These are phyloP conservation scores for Starmerella cellae DNA, from an alignment of 805 yeast species.

Conservation along the genomic window DNA sequence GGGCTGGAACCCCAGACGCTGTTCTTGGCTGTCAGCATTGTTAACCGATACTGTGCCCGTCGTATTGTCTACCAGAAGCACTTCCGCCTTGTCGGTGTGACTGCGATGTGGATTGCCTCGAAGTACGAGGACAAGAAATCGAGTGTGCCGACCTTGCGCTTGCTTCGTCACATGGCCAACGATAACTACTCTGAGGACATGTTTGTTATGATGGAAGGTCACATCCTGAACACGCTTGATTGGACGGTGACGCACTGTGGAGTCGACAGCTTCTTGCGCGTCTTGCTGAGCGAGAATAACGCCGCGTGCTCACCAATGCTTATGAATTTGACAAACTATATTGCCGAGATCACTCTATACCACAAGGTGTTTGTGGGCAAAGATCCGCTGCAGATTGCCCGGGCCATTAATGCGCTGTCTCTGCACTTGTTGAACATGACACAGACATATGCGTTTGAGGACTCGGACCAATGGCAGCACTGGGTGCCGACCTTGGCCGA, in stretches of 20 bases:
- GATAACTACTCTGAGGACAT: constrained; percentile 44
- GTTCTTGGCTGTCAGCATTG: constrained; percentile 55
- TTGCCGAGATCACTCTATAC: constrained; percentile 28
- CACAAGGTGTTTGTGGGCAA: constrained; percentile 27
- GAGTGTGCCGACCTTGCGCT: constrained; percentile 57
- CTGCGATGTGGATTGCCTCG: constrained; percentile 81
- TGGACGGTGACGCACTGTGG: constrained; percentile 57
- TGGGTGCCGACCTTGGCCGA: constrained; percentile 25
- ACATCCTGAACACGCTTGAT: constrained; percentile 51
- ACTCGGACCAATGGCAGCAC: constrained; percentile 24
- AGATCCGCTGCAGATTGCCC: constrained; percentile 25
- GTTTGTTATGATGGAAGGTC: constrained; percentile 62
- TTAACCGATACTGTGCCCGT: constrained; percentile 80
- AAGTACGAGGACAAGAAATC: constrained; percentile 64
- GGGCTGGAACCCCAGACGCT: constrained; percentile 56
- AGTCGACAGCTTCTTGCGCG: constrained; percentile 32
- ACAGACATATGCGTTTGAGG: constrained; percentile 2
- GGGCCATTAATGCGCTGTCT: constrained; percentile 26
- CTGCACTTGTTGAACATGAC: constrained; percentile 19
- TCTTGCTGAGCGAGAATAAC: constrained; percentile 19
- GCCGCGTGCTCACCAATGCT: constrained; percentile 20
- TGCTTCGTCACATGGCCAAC: constrained; percentile 57
- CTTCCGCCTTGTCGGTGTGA: constrained; percentile 77
- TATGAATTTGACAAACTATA: constrained; percentile 24
- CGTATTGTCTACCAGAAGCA: constrained; percentile 73